These are phyloP conservation scores for Geotrichum candidum DNA, from an alignment of 1,139 yeast species.

Conservation along the genomic window DNA sequence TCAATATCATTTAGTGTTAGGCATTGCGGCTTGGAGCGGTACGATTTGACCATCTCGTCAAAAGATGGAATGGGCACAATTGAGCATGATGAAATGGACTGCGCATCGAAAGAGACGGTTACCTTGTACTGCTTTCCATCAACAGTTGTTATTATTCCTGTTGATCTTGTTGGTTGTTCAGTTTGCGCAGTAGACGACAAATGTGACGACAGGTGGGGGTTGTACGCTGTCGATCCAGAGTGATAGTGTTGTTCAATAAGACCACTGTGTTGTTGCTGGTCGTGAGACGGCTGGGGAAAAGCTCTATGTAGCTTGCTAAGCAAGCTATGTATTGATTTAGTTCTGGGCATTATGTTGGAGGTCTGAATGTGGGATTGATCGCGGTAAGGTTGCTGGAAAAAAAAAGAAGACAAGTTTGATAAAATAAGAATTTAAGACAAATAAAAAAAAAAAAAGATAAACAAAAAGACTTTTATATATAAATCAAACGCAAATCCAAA, in stretches of 20 bases:
- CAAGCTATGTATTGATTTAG: neutral
- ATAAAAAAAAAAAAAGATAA: neutral
- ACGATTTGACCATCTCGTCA: slow-evolving; percentile 2
- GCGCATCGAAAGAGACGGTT: neutral
- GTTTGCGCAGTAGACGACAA: neutral
- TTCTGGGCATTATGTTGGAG: neutral
- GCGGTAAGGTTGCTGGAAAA: neutral
- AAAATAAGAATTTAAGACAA: neutral
- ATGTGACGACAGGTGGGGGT: neutral
- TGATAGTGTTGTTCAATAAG: neutral
- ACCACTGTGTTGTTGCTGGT: neutral
- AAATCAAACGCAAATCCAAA: neutral
- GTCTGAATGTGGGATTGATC: neutral
- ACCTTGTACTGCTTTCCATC: slow-evolving; percentile 3
- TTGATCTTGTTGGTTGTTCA: neutral
- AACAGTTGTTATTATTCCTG: neutral
- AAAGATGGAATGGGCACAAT: slow-evolving; percentile 2
- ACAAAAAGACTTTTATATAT: neutral
- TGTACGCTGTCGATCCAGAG: neutral
- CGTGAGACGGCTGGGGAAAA: neutral
- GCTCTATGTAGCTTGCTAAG: neutral
- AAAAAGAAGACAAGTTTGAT: neutral
- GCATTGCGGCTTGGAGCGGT: slow-evolving; percentile 8
- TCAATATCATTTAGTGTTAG: slow-evolving; percentile 8
- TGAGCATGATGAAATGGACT: neutral